Base-by-base conservation (phyloP, 202 grass and related monocot genomes). In the Zoysia matrella region DNA sequence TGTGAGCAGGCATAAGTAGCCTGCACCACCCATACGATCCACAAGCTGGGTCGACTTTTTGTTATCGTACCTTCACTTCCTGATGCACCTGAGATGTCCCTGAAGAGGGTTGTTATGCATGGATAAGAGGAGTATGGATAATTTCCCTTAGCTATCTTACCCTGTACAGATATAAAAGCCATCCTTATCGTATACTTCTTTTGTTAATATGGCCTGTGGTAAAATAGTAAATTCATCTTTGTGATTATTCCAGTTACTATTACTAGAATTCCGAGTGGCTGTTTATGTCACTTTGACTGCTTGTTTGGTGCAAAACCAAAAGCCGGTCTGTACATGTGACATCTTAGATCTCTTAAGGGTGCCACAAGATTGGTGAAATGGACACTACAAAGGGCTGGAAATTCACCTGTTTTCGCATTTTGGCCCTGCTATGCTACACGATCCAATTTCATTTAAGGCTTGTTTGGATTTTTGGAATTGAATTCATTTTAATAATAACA, bases 11-110 rank as follows among this genome's bases (percentile, higher is more conserved):
- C 45, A 15, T 48, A 65, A 52, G 49, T 63, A 71, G 71, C 56
- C 56, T 16, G 56, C 41, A 48, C 51, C 22, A 11, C 42, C 18
- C 48, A 50, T 61, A 53, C 7, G 60, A 58, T 58, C 72, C 71
- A 1, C 45, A 74, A 81, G 60, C 65, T 47, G 67, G 87, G 67
- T 61, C 72, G 66, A n/a, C 18, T 67, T 89, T 73, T 73, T 72
- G 72, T 69, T 89, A 30, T 63, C 22, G 51, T 47, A 47, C 6
- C 46, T 57, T 70, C 6, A 41, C 60, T 36, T 78, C 51, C 63
- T 51, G 45, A 57, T 73, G 6, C 58, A 60, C n/a, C 71, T 47
- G n/a, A 42, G 73, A 36, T 69, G 3, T 73, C 9, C 18, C 13
- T 68, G 65, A 76, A 65, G 65, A 65, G 76, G 43, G 39, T 54